Percentiles rank a stretch among this genome's conserved stretches.
Evolutionary conservation across 208 protist genomes (phyloP).

Genomic region (Porcisia hertigi): DNA sequence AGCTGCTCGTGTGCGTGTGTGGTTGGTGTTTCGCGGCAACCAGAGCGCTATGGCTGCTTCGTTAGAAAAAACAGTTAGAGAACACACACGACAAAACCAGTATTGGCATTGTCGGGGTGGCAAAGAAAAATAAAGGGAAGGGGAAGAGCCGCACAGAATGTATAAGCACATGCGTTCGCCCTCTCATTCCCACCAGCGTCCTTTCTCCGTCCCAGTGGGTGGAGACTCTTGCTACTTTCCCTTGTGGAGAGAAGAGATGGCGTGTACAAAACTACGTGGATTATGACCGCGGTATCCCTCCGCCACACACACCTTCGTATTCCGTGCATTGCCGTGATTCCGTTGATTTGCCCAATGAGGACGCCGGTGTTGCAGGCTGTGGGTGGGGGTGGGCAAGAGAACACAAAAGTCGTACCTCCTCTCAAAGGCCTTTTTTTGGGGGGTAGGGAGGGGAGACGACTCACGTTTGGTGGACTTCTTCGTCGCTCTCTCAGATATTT

Average conservation of each 20-base stretch:
- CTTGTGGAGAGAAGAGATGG: neutral
- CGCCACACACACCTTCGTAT: neutral
- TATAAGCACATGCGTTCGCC: neutral
- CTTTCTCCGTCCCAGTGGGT: slow-evolving; percentile 2
- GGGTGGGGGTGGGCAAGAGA: neutral
- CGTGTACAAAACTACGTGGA: neutral
- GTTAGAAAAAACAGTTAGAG: slow-evolving; percentile 2
- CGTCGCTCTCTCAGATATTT: slow-evolving; percentile 4
- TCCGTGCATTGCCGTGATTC: neutral
- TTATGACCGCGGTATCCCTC: neutral
- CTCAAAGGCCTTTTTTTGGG: neutral
- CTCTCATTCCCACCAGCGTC: neutral
- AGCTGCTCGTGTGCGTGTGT: neutral
- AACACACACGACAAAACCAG: neutral
- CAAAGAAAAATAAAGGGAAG: neutral
- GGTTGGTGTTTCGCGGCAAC: slow-evolving; percentile 5
- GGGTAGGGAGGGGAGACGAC: too few relatives aligned
- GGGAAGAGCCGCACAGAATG: neutral
- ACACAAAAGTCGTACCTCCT: neutral
- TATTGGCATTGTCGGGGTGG: neutral
- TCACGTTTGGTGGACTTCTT: neutral
- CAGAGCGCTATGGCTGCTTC: neutral
- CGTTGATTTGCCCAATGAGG: neutral
- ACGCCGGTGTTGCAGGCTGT: neutral
- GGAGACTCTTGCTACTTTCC: neutral